These are phyloP conservation scores for Erysimum cheiranthoides DNA, from an alignment of 345 rosid genomes.

Conservation along the genomic window DNA sequence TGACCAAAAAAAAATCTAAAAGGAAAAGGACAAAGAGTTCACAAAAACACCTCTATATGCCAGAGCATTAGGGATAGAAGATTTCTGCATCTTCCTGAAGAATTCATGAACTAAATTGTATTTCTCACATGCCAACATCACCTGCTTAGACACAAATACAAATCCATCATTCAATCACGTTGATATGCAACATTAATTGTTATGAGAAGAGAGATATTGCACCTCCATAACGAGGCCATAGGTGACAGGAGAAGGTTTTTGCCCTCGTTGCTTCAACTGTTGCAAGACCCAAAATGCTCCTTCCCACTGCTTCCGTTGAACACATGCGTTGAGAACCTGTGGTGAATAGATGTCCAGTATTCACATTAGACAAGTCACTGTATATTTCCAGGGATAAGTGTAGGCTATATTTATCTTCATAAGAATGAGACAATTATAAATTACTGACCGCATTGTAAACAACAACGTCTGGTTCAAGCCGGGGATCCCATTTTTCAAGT, in stretches of 20 bases:
- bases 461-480: constrained; percentile 81
- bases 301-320: constrained; percentile 80
- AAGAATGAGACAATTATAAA: constrained; percentile 23
- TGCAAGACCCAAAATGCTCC: constrained; percentile 98
- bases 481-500: constrained; percentile 74
- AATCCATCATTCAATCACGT: neutral
- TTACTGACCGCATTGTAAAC: constrained; percentile 83
- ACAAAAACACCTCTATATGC: constrained; percentile 71
- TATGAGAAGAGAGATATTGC: constrained; percentile 11
- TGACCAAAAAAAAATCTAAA: no score
- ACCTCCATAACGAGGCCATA: constrained; percentile 99
- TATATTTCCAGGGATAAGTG: neutral
- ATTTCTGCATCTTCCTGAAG: constrained; percentile 77
- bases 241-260: constrained; percentile 67
- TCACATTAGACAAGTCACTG: neutral
- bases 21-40: constrained; percentile 26
- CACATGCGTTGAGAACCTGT: constrained; percentile 93
- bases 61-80: constrained; percentile 78
- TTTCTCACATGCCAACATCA: constrained; percentile 87
- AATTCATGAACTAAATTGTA: constrained; percentile 96
- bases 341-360: constrained; percentile 11
- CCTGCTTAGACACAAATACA: constrained; percentile 54
- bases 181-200: constrained; percentile 20
- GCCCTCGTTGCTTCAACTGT: constrained; percentile 69
- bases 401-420: neutral